phyloP scores from a whole-genome alignment of 768 basidiomycete species.

The Mycena belliarum region DNA sequence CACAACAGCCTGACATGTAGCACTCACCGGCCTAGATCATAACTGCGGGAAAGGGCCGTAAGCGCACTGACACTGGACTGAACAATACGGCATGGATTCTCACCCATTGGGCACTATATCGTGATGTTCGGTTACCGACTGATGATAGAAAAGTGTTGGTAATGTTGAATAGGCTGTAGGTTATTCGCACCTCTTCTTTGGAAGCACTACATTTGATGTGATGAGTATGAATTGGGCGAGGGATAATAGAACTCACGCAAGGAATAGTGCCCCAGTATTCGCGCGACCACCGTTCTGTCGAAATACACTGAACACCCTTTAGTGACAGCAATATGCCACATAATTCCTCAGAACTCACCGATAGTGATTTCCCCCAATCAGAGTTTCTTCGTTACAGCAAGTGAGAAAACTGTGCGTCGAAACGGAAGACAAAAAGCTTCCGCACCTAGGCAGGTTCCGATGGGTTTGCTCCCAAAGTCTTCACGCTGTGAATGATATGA shows the following conservation, averaged over 20 bases:
- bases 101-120: constrained; percentile 41
- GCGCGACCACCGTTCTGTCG: constrained; percentile 42
- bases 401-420: background rate
- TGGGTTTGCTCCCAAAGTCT: constrained; percentile 5
- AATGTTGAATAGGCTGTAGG: background rate
- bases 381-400: constrained; percentile 28
- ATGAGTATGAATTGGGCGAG: background rate
- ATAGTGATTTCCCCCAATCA: constrained; percentile 51
- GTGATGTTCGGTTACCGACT: constrained; percentile 29
- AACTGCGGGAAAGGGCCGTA: no score
- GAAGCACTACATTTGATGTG: constrained; percentile 6
- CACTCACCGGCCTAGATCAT: constrained; percentile 40
- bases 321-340: background rate
- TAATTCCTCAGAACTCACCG: constrained; percentile 28
- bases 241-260: constrained; percentile 40
- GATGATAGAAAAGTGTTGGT: background rate
- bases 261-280: constrained; percentile 38
- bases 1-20: background rate
- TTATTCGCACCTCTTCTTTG: constrained; percentile 8
- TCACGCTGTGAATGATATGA: constrained; percentile 32
- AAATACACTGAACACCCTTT: constrained; percentile 31
- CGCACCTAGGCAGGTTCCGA: constrained; percentile 40
- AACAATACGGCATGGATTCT: no score
- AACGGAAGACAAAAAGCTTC: background rate
- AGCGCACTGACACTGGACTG: no score